Percentiles rank a stretch among this genome's conserved stretches.
phyloP scores from a whole-genome alignment of 768 basidiomycete genomes.

The Mycena vulgaris region DNA sequence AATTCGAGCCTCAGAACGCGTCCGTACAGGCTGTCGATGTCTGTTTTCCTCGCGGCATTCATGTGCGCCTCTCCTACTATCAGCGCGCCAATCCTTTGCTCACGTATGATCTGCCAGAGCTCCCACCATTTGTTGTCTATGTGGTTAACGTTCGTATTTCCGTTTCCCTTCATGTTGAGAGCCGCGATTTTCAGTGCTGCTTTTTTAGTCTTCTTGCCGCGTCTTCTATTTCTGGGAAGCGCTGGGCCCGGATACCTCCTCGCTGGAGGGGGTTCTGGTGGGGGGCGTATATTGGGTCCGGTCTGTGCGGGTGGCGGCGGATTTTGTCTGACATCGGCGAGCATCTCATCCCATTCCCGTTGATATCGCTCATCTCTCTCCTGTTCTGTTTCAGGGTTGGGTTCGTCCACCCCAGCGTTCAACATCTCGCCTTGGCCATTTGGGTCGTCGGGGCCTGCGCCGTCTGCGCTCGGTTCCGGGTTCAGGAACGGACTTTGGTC shows the following conservation, averaged over 20 bases:
- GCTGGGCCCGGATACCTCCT: constrained; percentile 3
- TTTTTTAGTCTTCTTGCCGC: constrained; percentile 15
- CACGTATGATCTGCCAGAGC: constrained; percentile 12
- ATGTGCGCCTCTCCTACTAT: constrained; percentile 51
- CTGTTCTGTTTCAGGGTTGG: background rate
- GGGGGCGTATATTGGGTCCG: background rate
- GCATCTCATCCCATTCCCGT: background rate
- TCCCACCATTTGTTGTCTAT: constrained; percentile 42
- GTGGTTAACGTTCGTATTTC: constrained; percentile 37
- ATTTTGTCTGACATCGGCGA: background rate
- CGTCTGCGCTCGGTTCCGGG: background rate
- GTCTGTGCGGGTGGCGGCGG: background rate
- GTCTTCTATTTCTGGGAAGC: background rate
- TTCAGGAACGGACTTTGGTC: background rate
- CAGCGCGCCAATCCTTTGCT: background rate
- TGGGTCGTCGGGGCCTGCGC: background rate
- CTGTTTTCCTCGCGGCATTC: constrained; percentile 10
- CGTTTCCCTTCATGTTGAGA: constrained; percentile 3
- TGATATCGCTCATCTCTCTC: background rate
- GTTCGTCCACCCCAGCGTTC: background rate
- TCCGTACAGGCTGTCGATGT: constrained; percentile 18
- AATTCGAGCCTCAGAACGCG: constrained; percentile 39
- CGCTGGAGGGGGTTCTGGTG: background rate
- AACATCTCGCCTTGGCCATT: too few species aligned
- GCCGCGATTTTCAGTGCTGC: background rate